phyloP scores from a whole-genome alignment of 768 basidiomycete genomes.

The Piloderma croceum region DNA sequence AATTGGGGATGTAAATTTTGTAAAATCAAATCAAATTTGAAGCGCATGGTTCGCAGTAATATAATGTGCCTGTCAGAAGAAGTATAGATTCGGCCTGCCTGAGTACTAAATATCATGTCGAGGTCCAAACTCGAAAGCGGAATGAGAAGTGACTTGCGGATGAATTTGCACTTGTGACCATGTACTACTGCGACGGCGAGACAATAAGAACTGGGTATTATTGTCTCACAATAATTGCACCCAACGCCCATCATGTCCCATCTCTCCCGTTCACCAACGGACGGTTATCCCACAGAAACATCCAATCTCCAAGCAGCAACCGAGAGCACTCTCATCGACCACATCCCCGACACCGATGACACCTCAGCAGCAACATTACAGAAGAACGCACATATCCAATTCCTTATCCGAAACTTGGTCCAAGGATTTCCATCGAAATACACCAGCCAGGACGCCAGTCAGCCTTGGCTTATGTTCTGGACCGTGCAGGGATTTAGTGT shows the following conservation, averaged over 20 bases:
- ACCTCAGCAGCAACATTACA: conserved; percentile 39
- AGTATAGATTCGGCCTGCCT: no score
- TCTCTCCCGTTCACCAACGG: conserved; percentile 39
- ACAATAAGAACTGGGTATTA: no score
- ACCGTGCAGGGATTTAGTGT: conserved; percentile 77
- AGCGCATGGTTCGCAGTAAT: no score
- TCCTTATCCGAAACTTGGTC: conserved; percentile 61
- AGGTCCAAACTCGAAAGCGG: no score
- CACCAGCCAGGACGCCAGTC: conserved; percentile 83
- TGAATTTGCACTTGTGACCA: no score
- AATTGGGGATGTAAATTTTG: no score
- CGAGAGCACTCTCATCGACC: conserved; percentile 55
- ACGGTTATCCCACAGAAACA: conserved; percentile 59
- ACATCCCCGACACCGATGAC: conserved; percentile 24
- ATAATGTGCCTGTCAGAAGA: no score
- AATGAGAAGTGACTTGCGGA: no score
- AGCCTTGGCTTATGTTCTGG: conserved; percentile 96
- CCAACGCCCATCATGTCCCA: conserved; percentile 16
- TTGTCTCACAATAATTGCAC: no score
- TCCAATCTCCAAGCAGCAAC: conserved; percentile 59
- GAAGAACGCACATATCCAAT: conserved; percentile 67
- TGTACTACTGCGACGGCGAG: no score
- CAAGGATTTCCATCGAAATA: conserved; percentile 81
- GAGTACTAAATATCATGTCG: no score
- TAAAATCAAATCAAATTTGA: no score